Base-by-base conservation (phyloP, 768 basidiomycete genomes). In the Tylopilus rubrobrunneus region DNA sequence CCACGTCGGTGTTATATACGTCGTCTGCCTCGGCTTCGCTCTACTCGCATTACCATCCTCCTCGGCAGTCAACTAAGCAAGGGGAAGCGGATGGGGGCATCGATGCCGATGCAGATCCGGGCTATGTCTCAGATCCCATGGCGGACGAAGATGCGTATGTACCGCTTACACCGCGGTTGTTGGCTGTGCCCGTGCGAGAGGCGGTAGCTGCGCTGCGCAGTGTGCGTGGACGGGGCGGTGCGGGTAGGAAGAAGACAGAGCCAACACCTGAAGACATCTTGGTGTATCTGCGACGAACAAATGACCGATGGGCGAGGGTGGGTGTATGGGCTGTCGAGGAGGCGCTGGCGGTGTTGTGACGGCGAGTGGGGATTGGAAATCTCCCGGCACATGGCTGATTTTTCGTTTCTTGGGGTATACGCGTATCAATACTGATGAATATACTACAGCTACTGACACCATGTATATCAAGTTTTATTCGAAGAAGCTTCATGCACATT, bases 301-400 rank as follows among this genome's bases (percentile, higher is more conserved):
- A 89, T 57, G 83, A 77, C 60, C 74, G 82, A 29, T 91, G 88
- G 88, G 76, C 73, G 56, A 75, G 75, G 58, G 69, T 90, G 8
- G 85, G 85, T 1, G 72, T 76, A 45, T 89, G 85, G 83, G 75
- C 73, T 53, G 75, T 90, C 1, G 74, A 81, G 49, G 86, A 86
- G 47, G 81, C 85, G 1, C 57, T 90, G 60, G 70, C 76, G 49
- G 60, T 77, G 27, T 41, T 59, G 59, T 31, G 29, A 31, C 7
- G 29, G 29, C 29, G 64, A 28, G 33, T 17, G 10, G 1, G 28
- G 49, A 2, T 54, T 25, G 48, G 9, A 23, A 5, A 15, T 7
- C 6, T 37, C 33, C 11, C 12, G 12, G 12, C 33, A 11, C 33
- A 12, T 34, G 11, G 11, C 8, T n/a, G n/a, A 7, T 5, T 12